Conservation (phyloP, 768 basidiomycete genomes). For the Trametes cingulata region DNA sequence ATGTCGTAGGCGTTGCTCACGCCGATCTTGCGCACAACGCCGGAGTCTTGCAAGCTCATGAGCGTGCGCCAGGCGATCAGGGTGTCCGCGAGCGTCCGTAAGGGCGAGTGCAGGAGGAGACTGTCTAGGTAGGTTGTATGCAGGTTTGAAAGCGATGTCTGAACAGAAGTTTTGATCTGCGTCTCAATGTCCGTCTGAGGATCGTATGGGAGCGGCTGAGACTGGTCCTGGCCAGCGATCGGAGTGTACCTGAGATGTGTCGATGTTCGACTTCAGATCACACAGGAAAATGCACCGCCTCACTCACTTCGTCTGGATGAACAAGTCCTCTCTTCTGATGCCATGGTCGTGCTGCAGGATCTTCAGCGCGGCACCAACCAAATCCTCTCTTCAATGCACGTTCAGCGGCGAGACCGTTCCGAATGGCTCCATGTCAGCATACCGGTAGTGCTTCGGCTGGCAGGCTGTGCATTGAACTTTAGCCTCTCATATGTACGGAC, state of each 20-base stretch:
- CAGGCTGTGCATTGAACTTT: conserved; percentile 50
- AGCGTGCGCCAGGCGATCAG: conserved; percentile 70
- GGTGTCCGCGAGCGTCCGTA: conserved; percentile 57
- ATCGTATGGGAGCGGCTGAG: conserved; percentile 75
- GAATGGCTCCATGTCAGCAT: conserved; percentile 11
- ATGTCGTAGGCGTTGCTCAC: conserved; percentile 80
- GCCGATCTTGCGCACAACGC: conserved; percentile 64
- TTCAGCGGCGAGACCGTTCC: neutral
- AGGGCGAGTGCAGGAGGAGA: conserved; percentile 77
- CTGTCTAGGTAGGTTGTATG: conserved; percentile 75
- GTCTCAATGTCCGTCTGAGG: conserved; percentile 48
- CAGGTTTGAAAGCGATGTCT: conserved; percentile 66
- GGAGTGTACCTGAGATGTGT: conserved; percentile 67
- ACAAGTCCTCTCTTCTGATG: conserved; percentile 68
- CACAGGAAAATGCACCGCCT: neutral
- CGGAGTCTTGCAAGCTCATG: conserved; percentile 61
- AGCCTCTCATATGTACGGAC: conserved; percentile 68
- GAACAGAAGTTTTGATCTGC: conserved; percentile 66
- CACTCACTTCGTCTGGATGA: conserved; percentile 76
- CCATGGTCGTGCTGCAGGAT: conserved; percentile 56
- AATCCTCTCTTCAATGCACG: conserved; percentile 58
- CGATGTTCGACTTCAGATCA: too few species aligned
- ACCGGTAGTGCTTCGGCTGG: conserved; percentile 76
- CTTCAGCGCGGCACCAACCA: conserved; percentile 74
- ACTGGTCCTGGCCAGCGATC: conserved; percentile 67